Conservation (phyloP, 129 eudicot species). For the Silybum marianum region DNA sequence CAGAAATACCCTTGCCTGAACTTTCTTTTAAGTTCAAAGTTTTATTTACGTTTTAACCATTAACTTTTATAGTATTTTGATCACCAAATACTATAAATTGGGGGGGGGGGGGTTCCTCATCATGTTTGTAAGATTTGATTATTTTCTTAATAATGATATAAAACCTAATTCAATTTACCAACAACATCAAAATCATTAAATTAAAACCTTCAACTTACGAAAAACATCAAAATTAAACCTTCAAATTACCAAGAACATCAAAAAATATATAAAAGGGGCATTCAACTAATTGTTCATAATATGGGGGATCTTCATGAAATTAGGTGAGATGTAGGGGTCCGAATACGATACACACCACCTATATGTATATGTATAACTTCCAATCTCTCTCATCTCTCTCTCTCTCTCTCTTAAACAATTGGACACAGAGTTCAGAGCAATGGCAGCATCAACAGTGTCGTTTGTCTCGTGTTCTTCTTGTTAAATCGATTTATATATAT, state of each 20-base stretch:
- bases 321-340: slow-evolving; percentile 26
- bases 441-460: slow-evolving; percentile 35
- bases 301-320: background rate
- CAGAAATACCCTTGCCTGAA: background rate
- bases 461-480: slow-evolving; percentile 38
- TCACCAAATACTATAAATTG: background rate
- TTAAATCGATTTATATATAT: background rate
- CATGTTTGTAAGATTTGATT: background rate
- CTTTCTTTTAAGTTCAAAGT: background rate
- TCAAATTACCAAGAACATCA: background rate
- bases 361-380: slow-evolving; percentile 20
- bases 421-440: slow-evolving; percentile 40
- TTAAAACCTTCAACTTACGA: background rate
- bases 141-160: background rate
- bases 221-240: background rate
- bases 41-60: background rate
- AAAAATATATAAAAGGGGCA: background rate
- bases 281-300: background rate
- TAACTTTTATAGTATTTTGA: background rate
- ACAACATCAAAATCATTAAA: background rate
- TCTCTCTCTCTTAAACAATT: slow-evolving; percentile 22
- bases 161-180: background rate
- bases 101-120: background rate
- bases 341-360: slow-evolving; percentile 30
- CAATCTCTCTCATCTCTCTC: slow-evolving; percentile 24